Evolutionary conservation across 179 eudicot genomes (phyloP).

Genomic region (Carnegiea gigantea): DNA sequence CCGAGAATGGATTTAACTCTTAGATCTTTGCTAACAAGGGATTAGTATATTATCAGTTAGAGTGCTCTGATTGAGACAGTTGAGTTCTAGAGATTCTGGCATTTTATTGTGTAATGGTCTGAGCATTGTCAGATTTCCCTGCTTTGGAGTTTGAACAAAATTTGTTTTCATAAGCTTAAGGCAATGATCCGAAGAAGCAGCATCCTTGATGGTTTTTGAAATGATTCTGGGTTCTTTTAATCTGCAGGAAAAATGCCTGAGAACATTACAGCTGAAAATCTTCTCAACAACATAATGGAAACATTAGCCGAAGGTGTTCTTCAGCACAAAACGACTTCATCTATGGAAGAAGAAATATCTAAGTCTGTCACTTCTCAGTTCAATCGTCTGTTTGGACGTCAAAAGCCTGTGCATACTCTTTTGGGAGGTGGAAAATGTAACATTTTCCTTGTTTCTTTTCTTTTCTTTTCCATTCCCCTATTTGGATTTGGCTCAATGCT

Average conservation of each 20-base stretch:
- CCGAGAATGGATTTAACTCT: too few species aligned
- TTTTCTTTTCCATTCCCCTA: not conserved
- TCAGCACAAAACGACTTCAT: constrained; percentile 54
- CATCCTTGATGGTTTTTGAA: not conserved
- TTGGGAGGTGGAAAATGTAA: constrained; percentile 94
- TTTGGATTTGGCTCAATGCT: not conserved
- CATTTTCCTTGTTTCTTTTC: constrained; percentile 12
- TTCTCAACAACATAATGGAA: constrained; percentile 70
- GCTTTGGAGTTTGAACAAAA: not conserved
- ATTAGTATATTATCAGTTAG: not conserved
- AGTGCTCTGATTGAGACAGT: not conserved
- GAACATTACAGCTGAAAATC: constrained; percentile 64
- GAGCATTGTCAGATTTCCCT: not conserved
- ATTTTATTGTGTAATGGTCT: not conserved
- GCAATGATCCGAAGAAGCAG: not conserved
- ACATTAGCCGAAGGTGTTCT: constrained; percentile 51
- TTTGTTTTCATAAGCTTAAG: not conserved
- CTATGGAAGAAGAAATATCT: constrained; percentile 50
- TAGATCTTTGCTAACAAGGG: not conserved
- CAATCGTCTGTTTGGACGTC: constrained; percentile 60
- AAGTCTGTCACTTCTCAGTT: constrained; percentile 53
- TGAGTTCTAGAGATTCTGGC: not conserved
- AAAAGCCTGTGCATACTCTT: constrained; percentile 40
- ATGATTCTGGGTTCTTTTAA: not conserved
- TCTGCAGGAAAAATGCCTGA: constrained; percentile 68